Percentiles rank a stretch among this genome's conserved stretches.
Conservation (phyloP, 352 stramenopile species). For the Pythium brachiatum region DNA sequence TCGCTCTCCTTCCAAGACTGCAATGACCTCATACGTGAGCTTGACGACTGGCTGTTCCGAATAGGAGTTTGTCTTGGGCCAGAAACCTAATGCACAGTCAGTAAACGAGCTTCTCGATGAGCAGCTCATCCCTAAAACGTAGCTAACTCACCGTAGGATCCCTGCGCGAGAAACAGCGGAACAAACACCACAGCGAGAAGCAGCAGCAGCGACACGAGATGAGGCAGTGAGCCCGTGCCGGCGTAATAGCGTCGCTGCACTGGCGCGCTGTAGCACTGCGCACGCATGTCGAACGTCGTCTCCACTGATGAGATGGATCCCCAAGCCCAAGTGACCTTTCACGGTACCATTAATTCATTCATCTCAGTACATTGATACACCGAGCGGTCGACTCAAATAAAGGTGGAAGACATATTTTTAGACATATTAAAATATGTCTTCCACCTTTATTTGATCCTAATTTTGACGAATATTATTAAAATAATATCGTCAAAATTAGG, state of each 20-base stretch:
- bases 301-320: neutral
- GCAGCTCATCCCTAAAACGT: neutral
- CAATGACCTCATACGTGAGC: constrained; percentile 61
- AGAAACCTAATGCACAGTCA: constrained; percentile 43
- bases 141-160: constrained; percentile 43
- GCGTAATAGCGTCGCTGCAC: constrained; percentile 66
- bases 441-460: too few species aligned
- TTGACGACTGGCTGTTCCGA: constrained; percentile 55
- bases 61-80: constrained; percentile 55
- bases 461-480: too few species aligned
- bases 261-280: constrained; percentile 42
- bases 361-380: neutral
- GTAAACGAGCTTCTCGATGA: neutral
- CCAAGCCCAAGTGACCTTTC: neutral
- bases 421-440: neutral
- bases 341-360: neutral
- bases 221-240: constrained; percentile 45
- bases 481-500: too few species aligned
- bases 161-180: constrained; percentile 57
- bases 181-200: constrained; percentile 40
- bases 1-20: constrained; percentile 53
- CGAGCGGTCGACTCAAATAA: too few species aligned
- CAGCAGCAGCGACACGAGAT: constrained; percentile 43
- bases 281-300: constrained; percentile 36
- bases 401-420: neutral